Percentiles rank a stretch among this genome's conserved stretches.
Conservation (phyloP, 2,329 filamentous ascomycete species). For the Sporothrix brunneoviolacea region DNA sequence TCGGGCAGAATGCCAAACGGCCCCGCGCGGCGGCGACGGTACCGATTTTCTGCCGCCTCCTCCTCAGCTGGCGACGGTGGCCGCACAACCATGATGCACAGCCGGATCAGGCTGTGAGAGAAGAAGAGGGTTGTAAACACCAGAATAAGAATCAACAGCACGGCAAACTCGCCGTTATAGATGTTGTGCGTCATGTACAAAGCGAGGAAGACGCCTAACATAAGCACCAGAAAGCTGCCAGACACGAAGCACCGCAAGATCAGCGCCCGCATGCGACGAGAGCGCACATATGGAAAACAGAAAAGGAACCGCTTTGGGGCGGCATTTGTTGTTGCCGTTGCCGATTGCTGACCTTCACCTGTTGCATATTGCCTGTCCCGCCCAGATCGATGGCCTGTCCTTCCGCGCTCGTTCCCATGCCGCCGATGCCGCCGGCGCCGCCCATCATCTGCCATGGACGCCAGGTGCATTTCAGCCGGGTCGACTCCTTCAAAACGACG, state of each 20-base stretch:
- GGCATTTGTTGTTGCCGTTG: neutral
- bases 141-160: conserved; percentile 73
- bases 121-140: conserved; percentile 71
- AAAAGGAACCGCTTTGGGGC: conserved; percentile 40
- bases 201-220: conserved; percentile 62
- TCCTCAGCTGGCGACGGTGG: conserved; percentile 28
- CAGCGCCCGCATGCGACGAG: conserved; percentile 46
- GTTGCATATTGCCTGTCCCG: too few species aligned
- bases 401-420: neutral
- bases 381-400: neutral
- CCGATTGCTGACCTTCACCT: too few species aligned
- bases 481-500: conserved; percentile 35
- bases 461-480: conserved; percentile 43
- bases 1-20: conserved; percentile 28
- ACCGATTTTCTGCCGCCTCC: conserved; percentile 26
- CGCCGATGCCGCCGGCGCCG: conserved; percentile 23
- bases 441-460: conserved; percentile 35
- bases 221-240: conserved; percentile 51
- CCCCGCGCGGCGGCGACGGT: conserved; percentile 16
- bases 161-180: conserved; percentile 64
- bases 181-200: conserved; percentile 61
- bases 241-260: conserved; percentile 59
- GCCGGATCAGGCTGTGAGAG: conserved; percentile 67
- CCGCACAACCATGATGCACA: conserved; percentile 59
- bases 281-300: conserved; percentile 51